These are phyloP conservation scores for Xylaria sp. DNA, from an alignment of 2,329 filamentous ascomycete species.

Conservation along the genomic window DNA sequence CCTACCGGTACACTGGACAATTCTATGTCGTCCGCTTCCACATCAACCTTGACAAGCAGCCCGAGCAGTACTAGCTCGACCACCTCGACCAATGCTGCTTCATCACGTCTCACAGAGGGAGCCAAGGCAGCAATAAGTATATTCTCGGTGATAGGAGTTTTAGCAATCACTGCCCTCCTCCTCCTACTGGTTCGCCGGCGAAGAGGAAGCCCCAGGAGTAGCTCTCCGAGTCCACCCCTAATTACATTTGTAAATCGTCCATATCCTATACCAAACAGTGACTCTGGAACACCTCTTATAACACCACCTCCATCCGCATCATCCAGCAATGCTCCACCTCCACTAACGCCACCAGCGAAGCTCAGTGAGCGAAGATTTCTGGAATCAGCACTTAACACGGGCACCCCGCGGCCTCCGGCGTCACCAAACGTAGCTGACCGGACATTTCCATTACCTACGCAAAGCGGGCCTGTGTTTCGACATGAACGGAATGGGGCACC, in stretches of 20 bases:
- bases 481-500: constrained; percentile 44
- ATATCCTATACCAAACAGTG: constrained; percentile 43
- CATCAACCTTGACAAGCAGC: constrained; percentile 14
- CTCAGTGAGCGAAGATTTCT: constrained; percentile 60
- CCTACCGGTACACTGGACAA: constrained; percentile 11
- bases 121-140: constrained; percentile 59
- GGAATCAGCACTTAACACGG: constrained; percentile 49
- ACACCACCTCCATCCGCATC: constrained; percentile 51
- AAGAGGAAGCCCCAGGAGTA: constrained; percentile 41
- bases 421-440: constrained; percentile 26
- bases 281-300: constrained; percentile 57
- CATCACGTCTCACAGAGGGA: constrained; percentile 51
- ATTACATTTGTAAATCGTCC: constrained; percentile 44
- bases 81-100: constrained; percentile 32
- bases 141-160: constrained; percentile 53
- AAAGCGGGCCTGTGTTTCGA: constrained; percentile 52
- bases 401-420: constrained; percentile 32
- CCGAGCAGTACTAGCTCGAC: constrained; percentile 14
- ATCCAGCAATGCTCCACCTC: constrained; percentile 45
- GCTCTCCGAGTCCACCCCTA: constrained; percentile 25
- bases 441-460: constrained; percentile 52
- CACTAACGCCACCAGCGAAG: constrained; percentile 59
- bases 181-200: constrained; percentile 52
- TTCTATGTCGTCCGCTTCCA: constrained; percentile 5
- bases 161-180: constrained; percentile 52